Base-by-base conservation (phyloP, 805 yeast species). In the Yarrowia sp. region DNA sequence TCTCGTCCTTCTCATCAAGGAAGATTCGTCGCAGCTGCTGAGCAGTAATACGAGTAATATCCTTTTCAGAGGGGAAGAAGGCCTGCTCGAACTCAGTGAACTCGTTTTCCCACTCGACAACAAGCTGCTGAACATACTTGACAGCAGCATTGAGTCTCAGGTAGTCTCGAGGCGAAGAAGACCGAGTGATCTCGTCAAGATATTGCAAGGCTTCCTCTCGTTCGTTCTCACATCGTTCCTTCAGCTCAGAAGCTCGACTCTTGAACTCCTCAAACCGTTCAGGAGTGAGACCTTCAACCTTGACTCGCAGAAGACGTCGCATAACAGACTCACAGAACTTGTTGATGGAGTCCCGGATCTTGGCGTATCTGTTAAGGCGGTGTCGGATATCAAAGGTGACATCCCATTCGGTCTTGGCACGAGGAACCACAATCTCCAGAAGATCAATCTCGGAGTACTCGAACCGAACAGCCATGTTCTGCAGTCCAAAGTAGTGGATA, bases 11-110 rank as follows among this genome's bases (percentile, higher is more conserved):
- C 77, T 68, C 82, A 67, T 87, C 92, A 73, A 85, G 78, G 71
- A 94, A 87, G 60, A 93, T 82, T 71, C 88, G 89, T 69, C 87
- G 86, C 73, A 94, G 79, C 74, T 94, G 98, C 72, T 88, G 88
- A 4, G 97, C 90, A 1, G 99, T 93, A 52, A 95, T 90, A 70
- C 91, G 83, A 6, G 96, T 87, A 71, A 95, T 90, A 82, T 95
- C 99, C 73, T 88, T 91, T 76, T 95, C 98, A 9, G 96, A 87
- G 0, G 98, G 98, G 69, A 94, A 83, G 74, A 84, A 95, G 20
- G 83, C 82, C 52, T 83, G 83, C 69, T 91, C 98, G 78, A 95
- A 94, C 9, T 86, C 89, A 43, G 86, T 83, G 73, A 95, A 92
- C 68, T 89, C 96, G 24, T 78, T 73, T 77, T 94, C 97, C 98